Evolutionary conservation across 257 asterid genomes (phyloP).

Genomic region (Osmanthus fragrans): DNA sequence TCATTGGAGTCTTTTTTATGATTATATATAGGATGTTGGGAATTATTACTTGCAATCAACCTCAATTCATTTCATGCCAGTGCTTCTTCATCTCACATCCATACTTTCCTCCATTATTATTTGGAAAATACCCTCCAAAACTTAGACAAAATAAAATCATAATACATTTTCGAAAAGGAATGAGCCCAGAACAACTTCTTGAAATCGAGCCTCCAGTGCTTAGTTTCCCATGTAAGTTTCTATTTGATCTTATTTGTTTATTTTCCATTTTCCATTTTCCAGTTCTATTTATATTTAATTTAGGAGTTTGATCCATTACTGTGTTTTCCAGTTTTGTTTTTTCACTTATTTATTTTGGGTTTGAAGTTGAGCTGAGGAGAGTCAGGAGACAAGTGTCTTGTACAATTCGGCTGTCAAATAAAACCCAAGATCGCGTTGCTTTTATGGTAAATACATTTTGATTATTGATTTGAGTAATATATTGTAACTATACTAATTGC

Average conservation of each 20-base stretch:
- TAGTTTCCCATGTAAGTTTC: slow-evolving; percentile 35
- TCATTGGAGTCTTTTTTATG: no score
- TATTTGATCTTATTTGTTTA: slow-evolving; percentile 12
- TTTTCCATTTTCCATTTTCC: background rate
- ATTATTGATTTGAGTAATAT: background rate
- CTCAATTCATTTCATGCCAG: background rate
- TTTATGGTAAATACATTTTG: slow-evolving; percentile 47
- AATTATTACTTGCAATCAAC: background rate
- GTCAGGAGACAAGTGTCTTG: slow-evolving; percentile 40
- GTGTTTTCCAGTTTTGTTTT: background rate
- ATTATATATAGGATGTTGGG: background rate
- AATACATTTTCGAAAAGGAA: background rate
- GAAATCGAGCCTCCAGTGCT: slow-evolving; percentile 47
- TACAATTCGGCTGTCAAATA: slow-evolving; percentile 46
- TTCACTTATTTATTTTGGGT: slow-evolving; percentile 8
- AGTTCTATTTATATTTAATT: background rate
- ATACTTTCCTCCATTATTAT: background rate
- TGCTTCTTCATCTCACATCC: background rate
- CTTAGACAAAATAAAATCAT: background rate
- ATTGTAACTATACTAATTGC: no score
- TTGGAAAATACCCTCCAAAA: background rate
- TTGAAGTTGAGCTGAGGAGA: slow-evolving; percentile 50
- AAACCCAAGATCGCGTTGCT: slow-evolving; percentile 46
- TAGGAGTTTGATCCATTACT: background rate
- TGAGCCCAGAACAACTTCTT: slow-evolving; percentile 46